Evolutionary conservation across 805 yeast species (phyloP), one percentile per base, ranked within the genome.

Genomic region (Kuraishia piskuri): DNA sequence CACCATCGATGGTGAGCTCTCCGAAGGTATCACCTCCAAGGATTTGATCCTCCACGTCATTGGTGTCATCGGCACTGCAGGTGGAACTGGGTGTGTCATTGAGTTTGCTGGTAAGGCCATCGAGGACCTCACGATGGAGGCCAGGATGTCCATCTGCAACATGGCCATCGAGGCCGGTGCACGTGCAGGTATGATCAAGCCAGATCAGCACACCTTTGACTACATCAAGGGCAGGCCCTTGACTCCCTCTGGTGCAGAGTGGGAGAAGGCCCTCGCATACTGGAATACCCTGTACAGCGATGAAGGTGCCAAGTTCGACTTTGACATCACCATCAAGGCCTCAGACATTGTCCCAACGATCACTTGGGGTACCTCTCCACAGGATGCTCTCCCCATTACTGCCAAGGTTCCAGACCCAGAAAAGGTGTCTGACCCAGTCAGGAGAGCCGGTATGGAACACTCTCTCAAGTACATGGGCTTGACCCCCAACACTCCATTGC

Each of bases 151-250:
- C 53, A 94, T 94, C 77, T 94, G 99, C 80, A 94, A 94, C 70
- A 94, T 94, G 99, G 85, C 98, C 49, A 92, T 94, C 65, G 99
- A 94, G 75, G 99, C 87, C 56, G 99, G 99, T 74, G 99, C 99
- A 19, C 86, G 99, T 75, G 98, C 99, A 24, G 99, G 99, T 73
- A 90, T 94, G 97, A 92, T 94, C 68, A 88, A 86, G 59, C 99
- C 99, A 9, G 99, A 94, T 68, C 87, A 90, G 59, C 83, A 69
- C 52, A 92, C 98, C 25, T 88, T 86, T 64, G 85, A 86, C 55
- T 94, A 94, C 72, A 77, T 94, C 63, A 84, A 91, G 74, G 96
- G 95, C 57, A 82, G 97, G 67, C 97, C 98, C 47, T 78, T 94
- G 61, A 92, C 97, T 58, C 99, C 99, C 66, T 80, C 81, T 66